Percentiles rank a stretch among this genome's conserved stretches.
These are phyloP conservation scores for Geoglossum glabrum DNA, from an alignment of 495 filamentous ascomycete genomes.

Conservation along the genomic window DNA sequence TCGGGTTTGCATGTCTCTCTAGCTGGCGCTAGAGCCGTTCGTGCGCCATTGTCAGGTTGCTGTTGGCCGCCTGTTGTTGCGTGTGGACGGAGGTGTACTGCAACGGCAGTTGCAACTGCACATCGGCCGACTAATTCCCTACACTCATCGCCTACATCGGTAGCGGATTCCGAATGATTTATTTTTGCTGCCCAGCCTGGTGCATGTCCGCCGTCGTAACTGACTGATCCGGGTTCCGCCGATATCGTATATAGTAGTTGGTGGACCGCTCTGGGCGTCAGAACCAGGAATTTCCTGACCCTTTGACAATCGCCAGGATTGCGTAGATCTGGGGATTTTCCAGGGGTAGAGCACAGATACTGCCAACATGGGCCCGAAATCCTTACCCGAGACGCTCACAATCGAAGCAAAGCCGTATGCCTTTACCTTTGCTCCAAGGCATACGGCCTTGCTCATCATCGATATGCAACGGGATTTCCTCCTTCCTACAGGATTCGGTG, in stretches of 20 bases:
- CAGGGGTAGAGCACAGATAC: neutral
- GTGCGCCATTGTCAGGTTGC: too few species aligned
- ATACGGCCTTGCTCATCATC: constrained; percentile 18
- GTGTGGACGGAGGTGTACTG: too few species aligned
- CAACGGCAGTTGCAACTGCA: neutral
- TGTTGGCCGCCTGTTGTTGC: too few species aligned
- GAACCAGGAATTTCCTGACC: neutral
- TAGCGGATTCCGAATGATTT: neutral
- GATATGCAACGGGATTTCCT: constrained; percentile 23
- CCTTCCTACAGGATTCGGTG: constrained; percentile 15
- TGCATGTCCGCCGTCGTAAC: neutral
- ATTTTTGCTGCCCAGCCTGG: neutral
- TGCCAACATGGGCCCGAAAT: neutral
- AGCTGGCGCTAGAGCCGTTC: too few species aligned
- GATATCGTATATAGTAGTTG: neutral
- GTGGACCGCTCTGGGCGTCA: neutral
- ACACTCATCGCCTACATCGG: neutral
- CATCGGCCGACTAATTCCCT: neutral
- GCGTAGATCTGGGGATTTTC: neutral
- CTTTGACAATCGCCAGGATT: neutral
- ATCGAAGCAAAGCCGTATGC: constrained; percentile 20
- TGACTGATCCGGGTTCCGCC: neutral
- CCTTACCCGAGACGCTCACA: constrained; percentile 2
- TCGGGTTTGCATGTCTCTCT: too few species aligned
- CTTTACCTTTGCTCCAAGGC: constrained; percentile 17